Conservation (phyloP, 1,139 yeast species). For the Magnusiomyces ingens region DNA sequence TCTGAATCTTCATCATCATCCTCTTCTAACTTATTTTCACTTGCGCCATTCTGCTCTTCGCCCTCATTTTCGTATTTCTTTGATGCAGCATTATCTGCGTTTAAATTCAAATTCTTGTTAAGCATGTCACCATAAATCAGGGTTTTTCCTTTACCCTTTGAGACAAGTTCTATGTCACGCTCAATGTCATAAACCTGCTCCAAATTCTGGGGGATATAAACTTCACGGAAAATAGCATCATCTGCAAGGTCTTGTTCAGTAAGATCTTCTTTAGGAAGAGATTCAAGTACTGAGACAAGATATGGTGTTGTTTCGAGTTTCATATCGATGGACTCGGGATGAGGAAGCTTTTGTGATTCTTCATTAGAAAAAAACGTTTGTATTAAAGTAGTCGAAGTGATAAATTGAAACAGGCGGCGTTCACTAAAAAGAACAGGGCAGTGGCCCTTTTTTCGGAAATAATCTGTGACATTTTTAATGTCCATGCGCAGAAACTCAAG, state of each 20-base stretch:
- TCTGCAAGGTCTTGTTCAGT: slow-evolving; percentile 51
- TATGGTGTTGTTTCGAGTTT: slow-evolving; percentile 26
- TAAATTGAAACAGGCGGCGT: slow-evolving; percentile 68
- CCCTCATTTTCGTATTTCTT: slow-evolving; percentile 25
- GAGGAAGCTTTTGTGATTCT: slow-evolving; percentile 23
- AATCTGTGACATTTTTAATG: slow-evolving; percentile 88
- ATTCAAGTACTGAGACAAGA: slow-evolving; percentile 28
- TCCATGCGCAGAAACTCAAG: slow-evolving; percentile 95
- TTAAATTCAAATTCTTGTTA: slow-evolving; percentile 19
- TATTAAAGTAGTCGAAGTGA: slow-evolving; percentile 34
- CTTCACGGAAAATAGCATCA: slow-evolving; percentile 81
- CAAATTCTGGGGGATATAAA: slow-evolving; percentile 69
- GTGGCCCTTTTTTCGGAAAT: slow-evolving; percentile 58
- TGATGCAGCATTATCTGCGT: slow-evolving; percentile 8
- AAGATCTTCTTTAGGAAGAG: slow-evolving; percentile 32
- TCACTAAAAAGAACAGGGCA: slow-evolving; percentile 70
- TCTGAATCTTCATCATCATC: slow-evolving; percentile 27
- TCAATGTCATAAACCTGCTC: slow-evolving; percentile 50
- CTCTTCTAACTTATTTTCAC: slow-evolving; percentile 14
- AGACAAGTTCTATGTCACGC: slow-evolving; percentile 77
- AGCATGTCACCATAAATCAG: slow-evolving; percentile 42
- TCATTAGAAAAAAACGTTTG: slow-evolving; percentile 28
- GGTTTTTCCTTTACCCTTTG: slow-evolving; percentile 75
- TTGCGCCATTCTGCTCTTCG: slow-evolving; percentile 31
- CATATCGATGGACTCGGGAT: slow-evolving; percentile 9